These are phyloP conservation scores for Xylariaceae sp. DNA, from an alignment of 2,329 filamentous ascomycete species.

Conservation along the genomic window DNA sequence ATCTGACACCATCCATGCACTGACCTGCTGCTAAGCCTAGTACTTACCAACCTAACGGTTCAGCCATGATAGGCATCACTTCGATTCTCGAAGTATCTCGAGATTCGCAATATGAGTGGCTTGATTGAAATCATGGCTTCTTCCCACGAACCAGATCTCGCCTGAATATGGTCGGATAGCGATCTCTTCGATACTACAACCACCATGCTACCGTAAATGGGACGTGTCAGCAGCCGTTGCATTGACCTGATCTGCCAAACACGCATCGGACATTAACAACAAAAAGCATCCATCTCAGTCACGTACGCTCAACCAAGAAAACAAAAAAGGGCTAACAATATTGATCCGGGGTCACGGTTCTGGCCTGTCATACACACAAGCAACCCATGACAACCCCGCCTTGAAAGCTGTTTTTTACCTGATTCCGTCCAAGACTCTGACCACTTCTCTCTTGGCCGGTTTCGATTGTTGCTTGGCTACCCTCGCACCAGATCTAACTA, in stretches of 20 bases:
- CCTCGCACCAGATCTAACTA: conserved; percentile 3
- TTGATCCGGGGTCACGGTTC: conserved; percentile 4
- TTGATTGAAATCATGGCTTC: not conserved
- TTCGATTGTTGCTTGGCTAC: conserved; percentile 4
- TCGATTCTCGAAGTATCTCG: not conserved
- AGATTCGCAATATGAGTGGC: not conserved
- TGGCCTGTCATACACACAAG: conserved; percentile 8
- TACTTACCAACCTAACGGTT: not conserved
- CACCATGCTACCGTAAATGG: not conserved
- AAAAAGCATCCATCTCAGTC: conserved; percentile 1
- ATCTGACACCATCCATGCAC: conserved; percentile 9
- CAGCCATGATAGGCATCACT: not conserved
- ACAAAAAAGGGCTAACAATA: not conserved
- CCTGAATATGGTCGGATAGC: not conserved
- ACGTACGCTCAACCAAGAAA: not conserved
- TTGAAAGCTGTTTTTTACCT: not conserved
- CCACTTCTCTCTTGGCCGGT: not conserved
- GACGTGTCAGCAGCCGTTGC: conserved; percentile 8
- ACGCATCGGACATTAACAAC: conserved; percentile 11
- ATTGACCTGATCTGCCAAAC: conserved; percentile 16
- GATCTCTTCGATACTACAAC: not conserved
- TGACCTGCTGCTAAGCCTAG: not conserved
- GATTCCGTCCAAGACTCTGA: not conserved
- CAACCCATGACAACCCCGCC: conserved; percentile 5
- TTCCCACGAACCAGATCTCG: not conserved